Conservation (phyloP, 202 grass and related monocot genomes). For the Setaria italica region DNA sequence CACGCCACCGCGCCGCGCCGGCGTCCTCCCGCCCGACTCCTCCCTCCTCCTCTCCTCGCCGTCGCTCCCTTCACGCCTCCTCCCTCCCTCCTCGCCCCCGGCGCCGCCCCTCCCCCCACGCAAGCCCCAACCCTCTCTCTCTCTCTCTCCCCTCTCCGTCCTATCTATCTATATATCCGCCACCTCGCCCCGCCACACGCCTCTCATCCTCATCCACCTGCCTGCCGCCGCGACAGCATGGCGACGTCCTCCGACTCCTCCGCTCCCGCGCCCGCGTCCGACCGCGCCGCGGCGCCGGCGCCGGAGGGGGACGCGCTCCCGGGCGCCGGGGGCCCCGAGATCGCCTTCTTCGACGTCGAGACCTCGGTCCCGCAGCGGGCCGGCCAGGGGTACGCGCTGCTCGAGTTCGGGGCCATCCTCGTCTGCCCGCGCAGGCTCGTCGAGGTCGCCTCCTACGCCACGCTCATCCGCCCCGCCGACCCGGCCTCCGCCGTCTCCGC, state of each 20-base stretch:
- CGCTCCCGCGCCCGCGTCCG: neutral
- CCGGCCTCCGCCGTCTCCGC: constrained; percentile 57
- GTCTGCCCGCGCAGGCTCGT: constrained; percentile 81
- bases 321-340: constrained; percentile 55
- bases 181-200: neutral
- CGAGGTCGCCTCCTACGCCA: constrained; percentile 79
- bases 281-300: neutral
- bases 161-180: constrained; percentile 34
- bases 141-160: neutral
- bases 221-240: constrained; percentile 31
- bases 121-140: constrained; percentile 11
- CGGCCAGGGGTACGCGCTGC: constrained; percentile 64
- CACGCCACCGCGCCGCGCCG: constrained; percentile 41
- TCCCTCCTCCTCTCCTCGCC: neutral
- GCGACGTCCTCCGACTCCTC: constrained; percentile 28
- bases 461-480: constrained; percentile 83
- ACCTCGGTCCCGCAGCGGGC: constrained; percentile 73
- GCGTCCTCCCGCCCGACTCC: constrained; percentile 28
- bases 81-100: neutral
- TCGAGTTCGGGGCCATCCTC: constrained; percentile 92
- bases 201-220: neutral
- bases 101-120: constrained; percentile 40
- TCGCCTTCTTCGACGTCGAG: constrained; percentile 97
- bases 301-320: neutral
- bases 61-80: constrained; percentile 45